phyloP scores from a whole-genome alignment of 805 yeast genomes.

The Saccharomycopsis sp. region DNA sequence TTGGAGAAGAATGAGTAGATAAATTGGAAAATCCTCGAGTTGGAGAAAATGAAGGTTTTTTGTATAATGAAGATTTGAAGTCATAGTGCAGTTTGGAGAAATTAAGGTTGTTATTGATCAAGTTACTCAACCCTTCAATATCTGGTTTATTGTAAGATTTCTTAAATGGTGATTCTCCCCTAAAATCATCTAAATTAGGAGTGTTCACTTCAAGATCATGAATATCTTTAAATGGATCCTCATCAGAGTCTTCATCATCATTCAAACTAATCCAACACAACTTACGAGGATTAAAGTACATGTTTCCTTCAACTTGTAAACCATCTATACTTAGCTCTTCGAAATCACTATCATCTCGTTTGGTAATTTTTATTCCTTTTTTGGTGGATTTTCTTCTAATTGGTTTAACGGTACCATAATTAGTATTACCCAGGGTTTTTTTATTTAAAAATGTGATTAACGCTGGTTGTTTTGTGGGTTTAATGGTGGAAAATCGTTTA shows the following conservation, averaged over 20 bases:
- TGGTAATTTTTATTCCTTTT: conserved; percentile 8
- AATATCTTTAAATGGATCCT: conserved; percentile 17
- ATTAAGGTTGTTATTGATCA: background rate
- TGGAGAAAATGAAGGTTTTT: background rate
- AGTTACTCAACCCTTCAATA: background rate
- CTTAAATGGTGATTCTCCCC: background rate
- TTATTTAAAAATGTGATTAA: conserved; percentile 15
- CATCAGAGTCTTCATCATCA: conserved; percentile 7
- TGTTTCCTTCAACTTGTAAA: conserved; percentile 18
- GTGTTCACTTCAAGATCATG: conserved; percentile 12
- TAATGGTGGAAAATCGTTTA: conserved; percentile 10
- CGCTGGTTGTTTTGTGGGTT: conserved; percentile 9
- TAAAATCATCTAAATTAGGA: background rate
- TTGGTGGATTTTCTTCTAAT: background rate
- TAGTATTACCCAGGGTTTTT: background rate
- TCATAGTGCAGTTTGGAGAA: background rate
- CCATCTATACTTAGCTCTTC: conserved; percentile 17
- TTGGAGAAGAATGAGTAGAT: background rate
- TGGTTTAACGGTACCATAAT: conserved; percentile 9
- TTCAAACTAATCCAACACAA: conserved; percentile 16
- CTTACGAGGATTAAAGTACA: conserved; percentile 17
- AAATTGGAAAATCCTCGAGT: background rate
- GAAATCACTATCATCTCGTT: conserved; percentile 13
- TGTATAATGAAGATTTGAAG: background rate
- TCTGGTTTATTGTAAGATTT: background rate